A percentile compares a stretch with the other conserved stretches of the same genome.
Evolutionary conservation across 257 asterid species (phyloP).

Genomic region (Jaltomata sinuosa): DNA sequence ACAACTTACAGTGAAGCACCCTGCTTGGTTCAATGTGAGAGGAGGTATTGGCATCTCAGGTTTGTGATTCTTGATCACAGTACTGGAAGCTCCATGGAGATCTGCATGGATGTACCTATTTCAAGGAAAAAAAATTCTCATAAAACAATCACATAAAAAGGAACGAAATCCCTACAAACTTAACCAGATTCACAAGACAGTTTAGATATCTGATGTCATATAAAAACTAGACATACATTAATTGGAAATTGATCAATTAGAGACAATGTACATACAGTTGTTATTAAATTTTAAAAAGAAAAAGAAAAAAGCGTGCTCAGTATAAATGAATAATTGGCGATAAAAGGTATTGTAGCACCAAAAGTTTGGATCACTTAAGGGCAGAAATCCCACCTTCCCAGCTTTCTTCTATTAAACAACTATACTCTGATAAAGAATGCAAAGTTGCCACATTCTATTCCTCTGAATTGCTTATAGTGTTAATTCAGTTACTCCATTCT

Average conservation of each 20-base stretch:
- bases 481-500: not conserved
- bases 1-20: constrained; percentile 85
- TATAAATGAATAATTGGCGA: not conserved
- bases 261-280: not conserved
- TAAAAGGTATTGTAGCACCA: not conserved
- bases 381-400: not conserved
- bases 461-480: not conserved
- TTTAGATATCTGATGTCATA: not conserved
- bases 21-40: constrained; percentile 92
- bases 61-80: constrained; percentile 94
- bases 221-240: not conserved
- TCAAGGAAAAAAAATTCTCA: constrained; percentile 16
- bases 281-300: not conserved
- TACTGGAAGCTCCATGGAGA: constrained; percentile 97
- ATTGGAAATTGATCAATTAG: not conserved
- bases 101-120: constrained; percentile 94
- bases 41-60: constrained; percentile 87
- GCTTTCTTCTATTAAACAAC: not conserved
- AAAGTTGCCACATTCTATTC: not conserved
- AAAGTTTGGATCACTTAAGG: not conserved
- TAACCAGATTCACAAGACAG: not conserved
- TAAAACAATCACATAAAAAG: constrained; percentile 1
- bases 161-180: not conserved
- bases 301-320: not conserved
- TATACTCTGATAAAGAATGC: not conserved